Base-by-base conservation (phyloP, 2,329 filamentous ascomycete species). In the Phoma sp. region DNA sequence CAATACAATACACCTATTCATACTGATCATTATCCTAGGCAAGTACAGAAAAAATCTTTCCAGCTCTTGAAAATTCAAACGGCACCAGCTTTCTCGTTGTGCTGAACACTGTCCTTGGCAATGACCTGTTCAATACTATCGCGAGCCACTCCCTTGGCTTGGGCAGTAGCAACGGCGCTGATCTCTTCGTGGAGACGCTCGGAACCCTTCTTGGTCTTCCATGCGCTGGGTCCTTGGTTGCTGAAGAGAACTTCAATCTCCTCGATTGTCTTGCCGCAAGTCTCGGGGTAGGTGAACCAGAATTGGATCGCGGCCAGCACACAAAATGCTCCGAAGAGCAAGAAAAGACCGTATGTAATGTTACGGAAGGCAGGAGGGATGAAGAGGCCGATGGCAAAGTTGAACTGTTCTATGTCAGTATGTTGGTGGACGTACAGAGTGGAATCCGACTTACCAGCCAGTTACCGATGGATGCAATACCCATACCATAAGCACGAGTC, bases 371-470 rank as follows among this genome's bases (percentile, higher is more conserved):
- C 83, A 0, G 83, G 81, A 3, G 84, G 85, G 2, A 84, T 80
- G 71, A 84, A 86, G 36, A 85, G 76, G 31, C 82, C 83, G 12
- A 87, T 76, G 0, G 84, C 84, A 65, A 86, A 86, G 71, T 86
- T 87, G 76, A 86, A 55, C 51, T 54, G 13, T 4, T 6, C 4
- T 2, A 4, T 37, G 27, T 52, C 13, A 46, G 22, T 8, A 84
- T 33, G 7, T 33, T 33, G 15, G 31, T 33, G 24, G n/a, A 21
- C 46, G 25, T 35, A 12, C 12, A 21, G 8, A 80, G 78, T 4
- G 83, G 82, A 2, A 82, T 78, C 7, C 27, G 17, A 43, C 44
- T 6, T 39, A 87, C 84, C 6, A 84, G 61, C 75, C 75, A 77
- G 57, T 74, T 72, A 17, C 67, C 67, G 17, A 84, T 76, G 2